These are phyloP conservation scores for Cymodocea nodosa DNA, from an alignment of 116 monocot species.

Conservation along the genomic window DNA sequence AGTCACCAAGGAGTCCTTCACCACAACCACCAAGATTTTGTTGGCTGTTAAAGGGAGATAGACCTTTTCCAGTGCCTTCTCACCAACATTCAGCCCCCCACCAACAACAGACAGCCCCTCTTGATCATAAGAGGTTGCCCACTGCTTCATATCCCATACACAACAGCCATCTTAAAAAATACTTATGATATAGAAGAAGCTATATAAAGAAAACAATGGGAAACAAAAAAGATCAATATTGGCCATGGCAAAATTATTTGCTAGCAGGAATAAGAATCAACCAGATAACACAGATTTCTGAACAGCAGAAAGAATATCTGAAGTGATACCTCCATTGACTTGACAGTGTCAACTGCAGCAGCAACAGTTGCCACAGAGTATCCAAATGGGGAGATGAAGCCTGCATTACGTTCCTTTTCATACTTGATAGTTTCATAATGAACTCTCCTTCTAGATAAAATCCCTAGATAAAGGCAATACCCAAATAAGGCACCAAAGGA, in stretches of 20 bases:
- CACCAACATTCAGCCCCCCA: no score
- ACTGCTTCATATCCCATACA: no score
- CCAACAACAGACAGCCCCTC: no score
- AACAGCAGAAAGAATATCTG: background rate
- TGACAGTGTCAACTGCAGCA: constrained; percentile 65
- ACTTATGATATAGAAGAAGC: background rate
- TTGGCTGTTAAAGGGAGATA: no score
- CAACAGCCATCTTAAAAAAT: no score
- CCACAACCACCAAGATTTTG: no score
- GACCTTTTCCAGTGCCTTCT: no score
- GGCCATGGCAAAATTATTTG: background rate
- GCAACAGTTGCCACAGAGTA: constrained; percentile 71
- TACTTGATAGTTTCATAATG: constrained; percentile 83
- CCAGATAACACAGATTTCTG: background rate
- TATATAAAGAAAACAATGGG: background rate
- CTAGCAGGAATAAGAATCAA: background rate
- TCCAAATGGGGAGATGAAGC: constrained; percentile 97
- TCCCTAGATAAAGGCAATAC: constrained; percentile 57
- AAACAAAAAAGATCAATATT: background rate
- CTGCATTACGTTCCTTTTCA: constrained; percentile 92
- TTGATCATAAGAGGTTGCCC: no score
- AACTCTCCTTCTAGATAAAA: constrained; percentile 79
- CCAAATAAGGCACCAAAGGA: constrained; percentile 75
- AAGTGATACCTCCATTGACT: constrained; percentile 74
- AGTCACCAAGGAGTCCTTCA: no score